A percentile compares a stretch with the other conserved stretches of the same genome.
These are phyloP conservation scores for Talaromyces ruber DNA, from an alignment of 495 filamentous ascomycete genomes.

Conservation along the genomic window DNA sequence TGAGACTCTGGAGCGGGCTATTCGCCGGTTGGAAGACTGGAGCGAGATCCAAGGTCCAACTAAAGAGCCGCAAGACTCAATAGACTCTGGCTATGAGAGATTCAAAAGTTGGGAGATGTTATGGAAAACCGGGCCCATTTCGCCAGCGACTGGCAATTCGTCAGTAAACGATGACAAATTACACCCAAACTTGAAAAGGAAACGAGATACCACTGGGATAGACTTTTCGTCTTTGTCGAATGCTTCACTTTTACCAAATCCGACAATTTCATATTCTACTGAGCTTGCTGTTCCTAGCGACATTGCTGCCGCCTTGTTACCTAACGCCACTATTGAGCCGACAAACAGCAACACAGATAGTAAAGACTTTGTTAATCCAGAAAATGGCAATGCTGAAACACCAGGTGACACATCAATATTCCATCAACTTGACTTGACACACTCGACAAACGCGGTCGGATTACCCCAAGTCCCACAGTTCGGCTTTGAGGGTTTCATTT, in stretches of 20 bases:
- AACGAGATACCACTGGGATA: not conserved
- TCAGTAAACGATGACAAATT: not conserved
- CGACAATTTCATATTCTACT: not conserved
- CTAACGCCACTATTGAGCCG: not conserved
- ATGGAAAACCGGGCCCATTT: constrained; percentile 41
- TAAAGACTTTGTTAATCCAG: not conserved
- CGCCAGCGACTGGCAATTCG: constrained; percentile 20
- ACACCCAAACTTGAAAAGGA: constrained; percentile 7
- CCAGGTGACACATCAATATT: not conserved
- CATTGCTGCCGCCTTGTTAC: not conserved
- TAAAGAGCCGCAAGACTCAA: constrained; percentile 17
- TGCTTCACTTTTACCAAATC: not conserved
- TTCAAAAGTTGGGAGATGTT: constrained; percentile 48
- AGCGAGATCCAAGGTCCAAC: constrained; percentile 23
- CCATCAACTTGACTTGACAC: constrained; percentile 7
- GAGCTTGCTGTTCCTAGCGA: not conserved
- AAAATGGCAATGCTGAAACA: constrained; percentile 4
- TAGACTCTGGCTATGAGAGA: constrained; percentile 39
- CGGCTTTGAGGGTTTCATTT: constrained; percentile 38
- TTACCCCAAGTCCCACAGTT: constrained; percentile 31
- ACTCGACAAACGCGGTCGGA: constrained; percentile 20
- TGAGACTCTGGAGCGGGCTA: constrained; percentile 40
- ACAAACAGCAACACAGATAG: not conserved
- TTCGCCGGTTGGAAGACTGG: constrained; percentile 35
- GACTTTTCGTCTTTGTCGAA: not conserved